Base-by-base conservation (phyloP, 2,329 filamentous ascomycete species). In the Seiridium unicorne region DNA sequence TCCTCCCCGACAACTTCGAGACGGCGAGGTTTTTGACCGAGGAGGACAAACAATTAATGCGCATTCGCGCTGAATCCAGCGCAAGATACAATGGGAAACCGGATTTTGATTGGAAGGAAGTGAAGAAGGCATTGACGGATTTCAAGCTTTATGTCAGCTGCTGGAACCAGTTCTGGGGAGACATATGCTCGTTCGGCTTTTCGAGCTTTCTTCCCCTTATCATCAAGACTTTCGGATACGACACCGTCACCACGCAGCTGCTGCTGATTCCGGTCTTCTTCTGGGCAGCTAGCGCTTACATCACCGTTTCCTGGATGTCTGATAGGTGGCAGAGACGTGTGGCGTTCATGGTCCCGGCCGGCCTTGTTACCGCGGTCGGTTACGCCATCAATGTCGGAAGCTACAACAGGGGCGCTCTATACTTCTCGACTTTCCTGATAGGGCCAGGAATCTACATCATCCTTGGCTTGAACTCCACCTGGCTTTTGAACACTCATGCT, bases 391-490 rank as follows among this genome's bases (percentile, higher is more conserved):
- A 60, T 34, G 58, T 62, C 34, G 5, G 36, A 4, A 59, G 56
- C 51, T 7, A 8, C 11, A 42, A 32, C n/a, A 48, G 32, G 7
- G 42, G 31, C 9, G 53, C 57, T 6, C 44, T 60, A 35, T 62
- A 64, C 36, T 65, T 68, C 46, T 59, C 62, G 5, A 60, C 58
- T 3, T 65, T 65, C 38, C 35, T 67, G 34, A 62, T 54, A 2
- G 64, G 61, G 3, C 57, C 63, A 1, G 65, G 64, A 5, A 63
- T 65, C 32, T 67, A 67, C 49, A 62, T 60, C 26, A 55, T 65
- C 18, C 58, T 62, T 11, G 64, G 64, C 9, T 44, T 67, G 44
- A 65, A 65, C 44, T 55, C 60, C 7, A 61, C 63, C 3, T 63
- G 61, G 64, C 38, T 64, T 42, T 66, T 51, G 18, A 66, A 66